phyloP scores from a whole-genome alignment of 345 rosid genomes.

The Eucalyptus shirleyi region DNA sequence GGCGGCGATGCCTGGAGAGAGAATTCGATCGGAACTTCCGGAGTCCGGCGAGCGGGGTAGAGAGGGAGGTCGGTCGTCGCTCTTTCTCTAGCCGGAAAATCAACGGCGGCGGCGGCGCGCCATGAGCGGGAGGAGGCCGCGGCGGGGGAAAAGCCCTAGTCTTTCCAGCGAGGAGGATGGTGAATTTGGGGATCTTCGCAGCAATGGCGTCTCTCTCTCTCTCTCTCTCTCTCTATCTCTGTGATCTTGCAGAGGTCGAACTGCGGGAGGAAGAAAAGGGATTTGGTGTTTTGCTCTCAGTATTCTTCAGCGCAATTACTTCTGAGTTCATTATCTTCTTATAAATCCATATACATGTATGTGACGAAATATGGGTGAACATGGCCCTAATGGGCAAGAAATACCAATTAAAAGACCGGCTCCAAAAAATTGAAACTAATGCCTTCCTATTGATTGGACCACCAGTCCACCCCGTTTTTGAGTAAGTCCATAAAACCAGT shows the following conservation, averaged over 20 bases:
- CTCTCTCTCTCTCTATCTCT: not conserved
- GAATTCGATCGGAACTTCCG: not conserved
- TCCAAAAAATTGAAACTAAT: too few relatives aligned
- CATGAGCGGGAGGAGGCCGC: not conserved
- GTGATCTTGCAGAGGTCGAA: not conserved
- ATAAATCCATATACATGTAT: not conserved
- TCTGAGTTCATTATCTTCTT: not conserved
- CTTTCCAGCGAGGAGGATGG: not conserved
- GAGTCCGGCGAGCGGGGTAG: not conserved
- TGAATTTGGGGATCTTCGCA: not conserved
- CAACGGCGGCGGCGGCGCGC: not conserved
- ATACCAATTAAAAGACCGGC: rapidly evolving
- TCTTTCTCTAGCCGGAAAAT: not conserved
- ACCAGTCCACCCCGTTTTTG: rapidly evolving
- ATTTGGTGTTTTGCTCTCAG: not conserved
- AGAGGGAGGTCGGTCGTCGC: not conserved
- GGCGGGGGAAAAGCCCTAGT: not conserved
- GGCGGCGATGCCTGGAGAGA: not conserved
- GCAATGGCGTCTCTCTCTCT: not conserved
- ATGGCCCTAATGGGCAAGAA: too few relatives aligned
- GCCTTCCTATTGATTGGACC: too few relatives aligned
- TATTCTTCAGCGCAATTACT: not conserved
- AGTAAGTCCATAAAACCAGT: too few relatives aligned
- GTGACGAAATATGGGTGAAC: not conserved
- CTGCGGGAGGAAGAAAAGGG: not conserved